A percentile compares a stretch with the other conserved stretches of the same genome.
Evolutionary conservation across 371 early-diverging fungal genomes (phyloP).

Genomic region (Rhizopus arrhizus): DNA sequence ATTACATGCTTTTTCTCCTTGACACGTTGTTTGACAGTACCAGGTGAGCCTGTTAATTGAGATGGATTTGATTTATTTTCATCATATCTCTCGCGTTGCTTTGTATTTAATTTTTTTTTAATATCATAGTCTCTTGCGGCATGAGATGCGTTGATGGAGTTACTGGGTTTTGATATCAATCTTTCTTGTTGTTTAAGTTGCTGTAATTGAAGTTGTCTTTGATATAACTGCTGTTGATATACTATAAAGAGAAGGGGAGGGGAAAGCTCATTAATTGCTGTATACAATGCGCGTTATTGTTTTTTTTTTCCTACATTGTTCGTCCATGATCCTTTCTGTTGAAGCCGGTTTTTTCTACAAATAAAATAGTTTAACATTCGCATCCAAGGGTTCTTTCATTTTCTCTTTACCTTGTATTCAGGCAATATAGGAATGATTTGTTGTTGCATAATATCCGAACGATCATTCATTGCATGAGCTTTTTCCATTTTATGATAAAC

Average conservation of each 20-base stretch:
- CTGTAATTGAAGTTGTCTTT: constrained; percentile 16
- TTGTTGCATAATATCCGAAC: constrained; percentile 1
- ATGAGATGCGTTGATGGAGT: constrained; percentile 27
- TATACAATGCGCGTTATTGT: too few species aligned
- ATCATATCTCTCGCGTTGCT: constrained; percentile 56
- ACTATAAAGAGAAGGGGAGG: constrained; percentile 11
- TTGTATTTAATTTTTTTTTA: constrained; percentile 47
- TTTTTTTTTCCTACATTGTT: constrained; percentile 3
- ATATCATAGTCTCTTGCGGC: constrained; percentile 54
- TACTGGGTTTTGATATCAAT: constrained; percentile 7
- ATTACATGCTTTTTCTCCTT: constrained; percentile 49
- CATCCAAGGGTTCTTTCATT: neutral
- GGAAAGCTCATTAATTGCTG: neutral
- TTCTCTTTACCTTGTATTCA: constrained; percentile 8
- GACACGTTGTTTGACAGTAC: constrained; percentile 49
- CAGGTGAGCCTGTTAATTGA: constrained; percentile 43
- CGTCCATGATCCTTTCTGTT: neutral
- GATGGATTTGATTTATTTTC: constrained; percentile 42
- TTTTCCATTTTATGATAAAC: constrained; percentile 91
- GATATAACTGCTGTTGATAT: constrained; percentile 28
- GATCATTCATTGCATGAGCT: constrained; percentile 41
- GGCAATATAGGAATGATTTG: neutral
- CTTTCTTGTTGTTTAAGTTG: constrained; percentile 20
- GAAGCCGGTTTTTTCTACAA: neutral
- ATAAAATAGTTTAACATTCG: neutral